Evolutionary conservation across 345 rosid species (phyloP).

Genomic region (Sisymbrium irio): DNA sequence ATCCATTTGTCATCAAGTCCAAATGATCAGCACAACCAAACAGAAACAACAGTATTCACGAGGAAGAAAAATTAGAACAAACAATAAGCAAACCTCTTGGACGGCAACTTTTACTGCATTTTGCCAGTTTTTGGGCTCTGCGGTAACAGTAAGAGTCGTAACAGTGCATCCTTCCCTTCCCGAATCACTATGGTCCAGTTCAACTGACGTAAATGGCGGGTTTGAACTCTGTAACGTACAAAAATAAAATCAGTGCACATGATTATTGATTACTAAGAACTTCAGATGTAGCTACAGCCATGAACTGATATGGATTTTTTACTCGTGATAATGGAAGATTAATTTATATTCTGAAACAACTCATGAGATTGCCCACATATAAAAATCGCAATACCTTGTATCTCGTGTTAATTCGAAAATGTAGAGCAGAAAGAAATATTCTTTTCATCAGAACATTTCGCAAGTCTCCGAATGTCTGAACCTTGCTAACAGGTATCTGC

Average conservation of each 20-base stretch:
- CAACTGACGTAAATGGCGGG: conserved; percentile 97
- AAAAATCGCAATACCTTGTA: conserved; percentile 63
- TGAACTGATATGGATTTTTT: background rate
- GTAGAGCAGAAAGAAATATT: conserved; percentile 96
- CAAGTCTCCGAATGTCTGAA: conserved; percentile 83
- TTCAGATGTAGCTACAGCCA: conserved; percentile 1
- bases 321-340: background rate
- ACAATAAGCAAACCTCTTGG: conserved; percentile 65
- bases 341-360: background rate
- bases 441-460: conserved; percentile 96
- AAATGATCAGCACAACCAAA: conserved; percentile 9
- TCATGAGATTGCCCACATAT: background rate
- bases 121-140: conserved; percentile 98
- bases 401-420: conserved; percentile 94
- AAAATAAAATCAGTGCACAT: conserved; percentile 8
- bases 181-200: conserved; percentile 99
- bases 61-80: conserved; percentile 5
- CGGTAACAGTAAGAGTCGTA: conserved; percentile 96
- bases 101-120: conserved; percentile 94
- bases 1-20: background rate
- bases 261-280: background rate
- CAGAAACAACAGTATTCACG: background rate
- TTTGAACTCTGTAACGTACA: conserved; percentile 82
- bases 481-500: conserved; percentile 94
- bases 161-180: conserved; percentile 99